phyloP scores from a whole-genome alignment of 805 yeast genomes.

The Wickerhamiella kazuoi region DNA sequence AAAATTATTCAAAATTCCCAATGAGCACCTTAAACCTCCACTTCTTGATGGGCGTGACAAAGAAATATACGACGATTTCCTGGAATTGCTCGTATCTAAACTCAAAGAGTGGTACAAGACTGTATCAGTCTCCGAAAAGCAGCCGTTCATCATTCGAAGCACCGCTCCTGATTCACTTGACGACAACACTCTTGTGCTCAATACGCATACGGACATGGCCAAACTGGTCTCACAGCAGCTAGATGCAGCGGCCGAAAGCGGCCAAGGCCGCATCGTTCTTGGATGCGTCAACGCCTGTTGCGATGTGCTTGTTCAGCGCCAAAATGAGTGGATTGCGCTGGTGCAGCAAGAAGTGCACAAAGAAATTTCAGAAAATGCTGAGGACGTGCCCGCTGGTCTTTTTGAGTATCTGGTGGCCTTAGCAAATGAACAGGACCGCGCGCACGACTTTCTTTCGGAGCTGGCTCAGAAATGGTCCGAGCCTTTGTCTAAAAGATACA shows the following conservation, averaged over 20 bases:
- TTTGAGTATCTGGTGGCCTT: slow-evolving; percentile 67
- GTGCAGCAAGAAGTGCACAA: slow-evolving; percentile 27
- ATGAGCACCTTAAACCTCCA: slow-evolving; percentile 33
- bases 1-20: slow-evolving; percentile 31
- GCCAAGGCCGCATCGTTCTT: slow-evolving; percentile 59
- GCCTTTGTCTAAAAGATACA: slow-evolving; percentile 48
- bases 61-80: slow-evolving; percentile 57
- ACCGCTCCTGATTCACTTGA: slow-evolving; percentile 59
- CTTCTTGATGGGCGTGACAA: slow-evolving; percentile 60
- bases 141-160: slow-evolving; percentile 43
- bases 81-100: slow-evolving; percentile 49
- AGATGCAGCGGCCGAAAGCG: slow-evolving; percentile 71
- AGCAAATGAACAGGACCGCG: slow-evolving; percentile 67
- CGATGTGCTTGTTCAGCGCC: slow-evolving; percentile 39
- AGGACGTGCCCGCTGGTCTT: slow-evolving; percentile 50
- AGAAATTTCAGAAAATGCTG: slow-evolving; percentile 21
- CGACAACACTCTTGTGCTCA: slow-evolving; percentile 46
- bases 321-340: slow-evolving; percentile 39
- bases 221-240: slow-evolving; percentile 79
- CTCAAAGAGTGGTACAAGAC: slow-evolving; percentile 74
- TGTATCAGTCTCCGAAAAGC: slow-evolving; percentile 47
- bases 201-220: slow-evolving; percentile 63
- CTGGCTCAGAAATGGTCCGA: slow-evolving; percentile 46
- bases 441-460: slow-evolving; percentile 52
- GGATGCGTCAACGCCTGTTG: slow-evolving; percentile 66